phyloP scores from a whole-genome alignment of 805 yeast genomes.

The Candida piceae region DNA sequence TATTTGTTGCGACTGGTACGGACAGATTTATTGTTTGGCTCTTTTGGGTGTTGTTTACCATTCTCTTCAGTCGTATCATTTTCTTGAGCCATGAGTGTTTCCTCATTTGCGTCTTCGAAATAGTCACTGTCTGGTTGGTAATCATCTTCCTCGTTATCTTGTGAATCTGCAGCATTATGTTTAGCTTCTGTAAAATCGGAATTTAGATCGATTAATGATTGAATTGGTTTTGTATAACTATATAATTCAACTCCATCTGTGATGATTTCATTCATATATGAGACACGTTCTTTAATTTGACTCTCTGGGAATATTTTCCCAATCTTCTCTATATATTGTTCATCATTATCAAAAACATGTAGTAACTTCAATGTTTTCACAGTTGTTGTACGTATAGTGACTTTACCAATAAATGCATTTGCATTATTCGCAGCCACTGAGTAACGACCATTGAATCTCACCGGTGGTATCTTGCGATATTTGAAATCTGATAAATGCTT shows the following conservation, averaged over 20 bases:
- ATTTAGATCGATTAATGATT: too few relatives aligned
- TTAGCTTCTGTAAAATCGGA: too few relatives aligned
- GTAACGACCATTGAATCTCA: background rate
- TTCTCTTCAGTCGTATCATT: too few relatives aligned
- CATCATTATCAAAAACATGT: slow-evolving; percentile 12
- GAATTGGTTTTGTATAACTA: background rate
- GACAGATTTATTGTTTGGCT: too few relatives aligned
- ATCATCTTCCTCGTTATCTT: too few relatives aligned
- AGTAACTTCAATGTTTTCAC: slow-evolving; percentile 11
- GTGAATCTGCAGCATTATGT: too few relatives aligned
- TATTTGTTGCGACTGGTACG: too few relatives aligned
- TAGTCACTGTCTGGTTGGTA: too few relatives aligned
- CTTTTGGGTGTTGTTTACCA: too few relatives aligned
- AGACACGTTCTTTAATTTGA: slow-evolving; percentile 10
- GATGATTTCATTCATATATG: slow-evolving; percentile 16
- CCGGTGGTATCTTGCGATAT: slow-evolving; percentile 11
- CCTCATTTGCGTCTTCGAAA: too few relatives aligned
- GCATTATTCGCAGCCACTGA: background rate
- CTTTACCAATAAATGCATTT: slow-evolving; percentile 1
- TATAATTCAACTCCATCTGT: slow-evolving; percentile 22
- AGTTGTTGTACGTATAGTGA: slow-evolving; percentile 8
- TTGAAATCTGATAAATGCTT: slow-evolving; percentile 7
- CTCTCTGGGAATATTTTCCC: slow-evolving; percentile 13
- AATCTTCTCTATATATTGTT: slow-evolving; percentile 15
- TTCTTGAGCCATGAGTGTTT: too few relatives aligned